Conservation (phyloP, 345 rosid species). For the Bruguiera parviflora region DNA sequence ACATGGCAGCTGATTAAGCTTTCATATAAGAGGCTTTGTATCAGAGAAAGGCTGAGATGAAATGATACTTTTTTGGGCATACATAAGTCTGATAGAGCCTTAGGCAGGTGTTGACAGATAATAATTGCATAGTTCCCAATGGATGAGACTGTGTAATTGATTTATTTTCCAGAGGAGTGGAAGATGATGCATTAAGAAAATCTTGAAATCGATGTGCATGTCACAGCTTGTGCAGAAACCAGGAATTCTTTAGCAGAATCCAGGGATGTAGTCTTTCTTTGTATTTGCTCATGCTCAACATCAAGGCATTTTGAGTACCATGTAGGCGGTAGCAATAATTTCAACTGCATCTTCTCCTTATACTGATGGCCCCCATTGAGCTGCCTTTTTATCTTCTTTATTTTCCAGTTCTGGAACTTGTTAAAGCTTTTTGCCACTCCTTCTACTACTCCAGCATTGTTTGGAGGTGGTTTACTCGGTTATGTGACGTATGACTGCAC, state of each 20-base stretch:
- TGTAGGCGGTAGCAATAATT: too few species aligned
- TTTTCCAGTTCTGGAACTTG: constrained; percentile 70
- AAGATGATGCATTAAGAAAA: not conserved
- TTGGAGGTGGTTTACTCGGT: constrained; percentile 86
- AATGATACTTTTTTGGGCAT: not conserved
- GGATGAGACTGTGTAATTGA: not conserved
- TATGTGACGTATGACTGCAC: constrained; percentile 86
- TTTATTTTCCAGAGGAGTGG: not conserved
- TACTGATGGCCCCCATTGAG: not conserved
- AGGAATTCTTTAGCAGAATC: not conserved
- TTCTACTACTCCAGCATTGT: constrained; percentile 69
- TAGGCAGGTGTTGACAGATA: too few species aligned
- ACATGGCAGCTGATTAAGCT: too few species aligned
- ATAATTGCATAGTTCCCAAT: too few species aligned
- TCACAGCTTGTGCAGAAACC: not conserved
- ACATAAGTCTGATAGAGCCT: too few species aligned
- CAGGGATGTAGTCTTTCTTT: not conserved
- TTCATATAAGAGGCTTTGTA: not conserved
- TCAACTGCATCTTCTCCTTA: not conserved
- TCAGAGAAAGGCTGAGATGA: not conserved
- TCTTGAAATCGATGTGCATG: not conserved
- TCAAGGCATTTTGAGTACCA: too few species aligned
- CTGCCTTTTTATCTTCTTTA: not conserved
- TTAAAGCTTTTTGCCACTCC: constrained; percentile 56
- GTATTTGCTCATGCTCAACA: not conserved